Conservation (phyloP, 495 filamentous ascomycete species). For the Sphaerosporella brunnea region DNA sequence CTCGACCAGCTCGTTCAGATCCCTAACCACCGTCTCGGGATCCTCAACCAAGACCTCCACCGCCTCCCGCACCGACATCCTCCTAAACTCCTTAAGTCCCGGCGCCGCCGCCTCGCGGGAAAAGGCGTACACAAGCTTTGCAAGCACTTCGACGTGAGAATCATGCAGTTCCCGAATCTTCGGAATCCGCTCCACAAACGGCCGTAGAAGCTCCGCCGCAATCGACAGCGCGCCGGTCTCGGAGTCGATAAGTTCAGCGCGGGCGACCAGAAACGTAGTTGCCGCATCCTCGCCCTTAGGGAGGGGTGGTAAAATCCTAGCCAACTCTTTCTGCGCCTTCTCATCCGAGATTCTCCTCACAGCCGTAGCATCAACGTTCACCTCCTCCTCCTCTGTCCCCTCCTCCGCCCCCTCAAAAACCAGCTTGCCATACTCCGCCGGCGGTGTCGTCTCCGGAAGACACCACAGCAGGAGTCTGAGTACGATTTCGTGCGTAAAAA, state of each 20-base stretch:
- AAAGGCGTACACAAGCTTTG: constrained; percentile 21
- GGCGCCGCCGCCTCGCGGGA: constrained; percentile 6
- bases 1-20: constrained; percentile 14
- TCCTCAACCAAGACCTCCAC: constrained; percentile 1
- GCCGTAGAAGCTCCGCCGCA: constrained; percentile 41
- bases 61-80: not conserved
- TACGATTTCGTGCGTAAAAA: constrained; percentile 8
- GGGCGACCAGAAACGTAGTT: constrained; percentile 45
- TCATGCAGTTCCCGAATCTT: constrained; percentile 9
- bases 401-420: constrained; percentile 8
- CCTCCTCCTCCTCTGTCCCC: constrained; percentile 2
- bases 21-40: constrained; percentile 5
- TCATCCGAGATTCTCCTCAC: constrained; percentile 16
- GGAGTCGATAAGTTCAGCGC: constrained; percentile 44
- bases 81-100: not conserved
- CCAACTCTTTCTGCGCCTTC: not conserved
- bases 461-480: constrained; percentile 20
- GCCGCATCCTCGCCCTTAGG: constrained; percentile 18
- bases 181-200: constrained; percentile 35
- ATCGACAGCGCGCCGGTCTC: constrained; percentile 48
- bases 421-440: constrained; percentile 10
- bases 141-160: constrained; percentile 16
- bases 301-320: constrained; percentile 11
- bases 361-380: constrained; percentile 20
- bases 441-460: constrained; percentile 18